Evolutionary conservation across 371 early-diverging fungal species (phyloP), one percentile per base, ranked within the genome.

Genomic region (Lichtheimia corymbifera): DNA sequence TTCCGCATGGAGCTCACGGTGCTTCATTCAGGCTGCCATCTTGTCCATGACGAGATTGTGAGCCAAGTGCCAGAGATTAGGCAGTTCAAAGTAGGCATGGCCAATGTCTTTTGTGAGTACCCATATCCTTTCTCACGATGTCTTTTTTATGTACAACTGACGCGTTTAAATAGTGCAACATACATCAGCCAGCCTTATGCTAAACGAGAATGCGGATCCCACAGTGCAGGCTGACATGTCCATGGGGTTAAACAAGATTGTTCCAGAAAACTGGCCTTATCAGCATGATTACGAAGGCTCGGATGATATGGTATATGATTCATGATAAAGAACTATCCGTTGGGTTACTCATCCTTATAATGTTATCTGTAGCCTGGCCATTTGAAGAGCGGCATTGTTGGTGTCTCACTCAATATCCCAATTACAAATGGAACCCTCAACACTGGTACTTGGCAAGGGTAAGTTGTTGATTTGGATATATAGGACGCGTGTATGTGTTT

Each of bases 381-480:
- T 70, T 78, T 95, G 44, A 97, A 96, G 72, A 82, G 86, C 41
- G 88, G 91, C 13, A 69, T 96, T 25, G 71, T 96, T 49, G 97
- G 97, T 24, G 91, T 86, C 0, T 92, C 93, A 1, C 79, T 97
- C 22, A 92, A 88, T 63, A 91, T 97, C 47, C 97, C 97, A 0
- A 89, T 97, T 45, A 82, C 82, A 9, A 80, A 93, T 41, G 95
- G 96, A 1, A 70, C 73, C 28, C 70, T 97, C 15, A 89, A 86
- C 20, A 74, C 92, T 12, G 94, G 93, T n/a, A 91, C 88, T n/a
- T 93, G 94, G 94, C 94, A 93, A 80, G 97, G 96, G 90, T 87
- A 83, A 77, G 35, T 35, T 0, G 35, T 0, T 35, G 35, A 35
- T 35, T 11, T 4, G 28, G 28, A 28, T 28, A 4, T 7, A 28